Evolutionary conservation across 257 asterid genomes (phyloP), one percentile per base, ranked within the genome.

Genomic region (Plectranthus barbatus): DNA sequence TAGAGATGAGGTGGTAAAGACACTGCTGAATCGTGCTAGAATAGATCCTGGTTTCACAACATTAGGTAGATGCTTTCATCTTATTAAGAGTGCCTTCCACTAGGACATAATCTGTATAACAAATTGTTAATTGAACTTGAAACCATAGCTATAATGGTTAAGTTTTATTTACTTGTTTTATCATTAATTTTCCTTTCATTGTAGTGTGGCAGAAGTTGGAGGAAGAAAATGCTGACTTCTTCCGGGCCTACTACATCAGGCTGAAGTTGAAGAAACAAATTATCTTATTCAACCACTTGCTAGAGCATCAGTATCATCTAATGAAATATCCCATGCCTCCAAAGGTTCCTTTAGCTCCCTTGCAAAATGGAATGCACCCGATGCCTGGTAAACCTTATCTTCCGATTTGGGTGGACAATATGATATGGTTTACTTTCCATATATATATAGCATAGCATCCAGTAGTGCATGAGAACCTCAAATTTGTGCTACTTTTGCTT

Each of bases 41-140:
- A 90, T 93, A 68, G 97, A 90, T 84, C 97, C 99, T 23, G 99
- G 97, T 42, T 93, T 90, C 84, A 93, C 97, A 52, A 83, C 96
- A 44, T 79, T 93, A 68, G 99, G 99, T 93, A 79, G 48, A 78
- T 64, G 26, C 44, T 60, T 59, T 61, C 36, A 45, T 31, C 46
- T 52, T 33, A 18, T 10, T 45, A 37, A 36, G 20, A 47, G 14
- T 55, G 15, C 42, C 34, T 62, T 59, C 29, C 19, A n/a, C 29
- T 36, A 47, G 52, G 24, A 58, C 29, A 15, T 57, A 18, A 39
- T 39, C 13, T 39, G 44, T 39, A 9, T 39, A 18, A 9, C 20
- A 6, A 12, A n/a, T 56, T 33, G 48, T 17, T 33, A 37, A 60
- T 5, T n/a, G 15, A 29, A 11, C 20, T 3, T 12, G 6, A 13